phyloP scores from a whole-genome alignment of 2,329 filamentous ascomycete species.

The Escovopsis sp. region DNA sequence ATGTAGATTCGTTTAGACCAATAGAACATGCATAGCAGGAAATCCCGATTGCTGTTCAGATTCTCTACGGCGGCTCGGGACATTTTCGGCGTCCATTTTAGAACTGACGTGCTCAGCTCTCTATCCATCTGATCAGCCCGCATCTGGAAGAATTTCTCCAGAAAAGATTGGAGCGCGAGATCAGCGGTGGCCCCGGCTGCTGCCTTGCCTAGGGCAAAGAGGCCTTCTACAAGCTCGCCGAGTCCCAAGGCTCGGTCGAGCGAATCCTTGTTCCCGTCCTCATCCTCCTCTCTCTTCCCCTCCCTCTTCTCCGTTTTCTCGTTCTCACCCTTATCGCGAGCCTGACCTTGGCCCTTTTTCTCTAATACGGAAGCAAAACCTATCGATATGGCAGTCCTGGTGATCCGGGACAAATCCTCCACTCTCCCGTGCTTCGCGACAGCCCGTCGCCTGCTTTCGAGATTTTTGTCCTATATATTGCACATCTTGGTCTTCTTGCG shows the following conservation, averaged over 20 bases:
- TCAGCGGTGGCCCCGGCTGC: constrained; percentile 1
- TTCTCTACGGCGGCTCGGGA: constrained; percentile 2
- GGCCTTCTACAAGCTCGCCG: background rate
- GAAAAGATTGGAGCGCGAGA: background rate
- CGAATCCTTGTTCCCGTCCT: no score
- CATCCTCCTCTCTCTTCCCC: no score
- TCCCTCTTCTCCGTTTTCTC: no score
- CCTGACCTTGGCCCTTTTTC: no score
- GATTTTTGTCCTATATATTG: background rate
- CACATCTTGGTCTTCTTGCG: constrained; percentile 3
- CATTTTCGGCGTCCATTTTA: constrained; percentile 2
- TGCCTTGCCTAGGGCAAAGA: background rate
- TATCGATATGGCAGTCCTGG: no score
- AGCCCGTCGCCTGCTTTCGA: background rate
- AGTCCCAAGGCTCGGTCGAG: no score
- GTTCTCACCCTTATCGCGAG: no score
- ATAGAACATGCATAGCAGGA: constrained; percentile 2
- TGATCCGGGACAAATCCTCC: no score
- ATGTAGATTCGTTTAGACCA: constrained; percentile 1
- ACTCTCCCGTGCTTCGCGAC: background rate
- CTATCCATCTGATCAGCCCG: constrained; percentile 1
- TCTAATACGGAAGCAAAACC: no score
- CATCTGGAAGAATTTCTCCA: constrained; percentile 1
- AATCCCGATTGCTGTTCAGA: constrained; percentile 1
- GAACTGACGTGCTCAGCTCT: background rate